Percentiles rank a stretch among this genome's conserved stretches.
Conservation (phyloP, 2,329 filamentous ascomycete species). For the Bimuria novae-zelandiae region DNA sequence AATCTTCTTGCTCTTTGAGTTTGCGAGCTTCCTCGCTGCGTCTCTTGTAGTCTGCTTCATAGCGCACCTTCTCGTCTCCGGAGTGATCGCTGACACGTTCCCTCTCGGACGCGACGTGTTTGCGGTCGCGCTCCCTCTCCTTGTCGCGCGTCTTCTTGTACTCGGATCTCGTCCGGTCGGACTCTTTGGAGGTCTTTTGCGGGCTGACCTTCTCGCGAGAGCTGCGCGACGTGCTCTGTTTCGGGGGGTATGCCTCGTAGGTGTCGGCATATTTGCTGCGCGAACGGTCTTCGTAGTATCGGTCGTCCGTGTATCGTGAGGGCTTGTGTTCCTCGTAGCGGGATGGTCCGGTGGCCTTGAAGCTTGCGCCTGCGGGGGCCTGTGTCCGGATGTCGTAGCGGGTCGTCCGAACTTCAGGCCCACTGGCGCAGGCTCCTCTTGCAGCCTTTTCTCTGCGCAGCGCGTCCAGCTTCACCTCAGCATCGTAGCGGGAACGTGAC, state of each 20-base stretch:
- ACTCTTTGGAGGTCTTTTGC: conserved; percentile 29
- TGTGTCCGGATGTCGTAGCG: conserved; percentile 41
- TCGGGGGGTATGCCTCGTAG: conserved; percentile 44
- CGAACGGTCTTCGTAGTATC: conserved; percentile 47
- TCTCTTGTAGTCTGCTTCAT: conserved; percentile 35
- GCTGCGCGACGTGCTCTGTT: conserved; percentile 31
- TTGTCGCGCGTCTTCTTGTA: conserved; percentile 46
- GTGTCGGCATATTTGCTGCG: conserved; percentile 44
- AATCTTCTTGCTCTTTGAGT: conserved; percentile 20
- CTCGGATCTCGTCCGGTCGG: conserved; percentile 48
- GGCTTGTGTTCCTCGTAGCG: conserved; percentile 44
- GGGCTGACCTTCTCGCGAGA: conserved; percentile 37
- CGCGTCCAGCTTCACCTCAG: conserved; percentile 69
- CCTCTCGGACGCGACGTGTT: conserved; percentile 40
- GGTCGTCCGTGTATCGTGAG: conserved; percentile 33
- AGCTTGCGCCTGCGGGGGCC: conserved; percentile 33
- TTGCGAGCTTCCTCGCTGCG: conserved; percentile 35
- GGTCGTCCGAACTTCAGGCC: conserved; percentile 36
- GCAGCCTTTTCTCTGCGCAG: conserved; percentile 61
- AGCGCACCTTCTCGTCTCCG: conserved; percentile 37
- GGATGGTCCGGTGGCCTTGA: conserved; percentile 19
- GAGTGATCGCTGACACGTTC: conserved; percentile 45
- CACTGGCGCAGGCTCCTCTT: conserved; percentile 36
- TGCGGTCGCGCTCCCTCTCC: conserved; percentile 47
- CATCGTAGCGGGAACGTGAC: conserved; percentile 76